Percentiles rank a stretch among this genome's conserved stretches.
phyloP scores from a whole-genome alignment of 1,284 basidiomycete species.

The Paramarasmius palmivorus region DNA sequence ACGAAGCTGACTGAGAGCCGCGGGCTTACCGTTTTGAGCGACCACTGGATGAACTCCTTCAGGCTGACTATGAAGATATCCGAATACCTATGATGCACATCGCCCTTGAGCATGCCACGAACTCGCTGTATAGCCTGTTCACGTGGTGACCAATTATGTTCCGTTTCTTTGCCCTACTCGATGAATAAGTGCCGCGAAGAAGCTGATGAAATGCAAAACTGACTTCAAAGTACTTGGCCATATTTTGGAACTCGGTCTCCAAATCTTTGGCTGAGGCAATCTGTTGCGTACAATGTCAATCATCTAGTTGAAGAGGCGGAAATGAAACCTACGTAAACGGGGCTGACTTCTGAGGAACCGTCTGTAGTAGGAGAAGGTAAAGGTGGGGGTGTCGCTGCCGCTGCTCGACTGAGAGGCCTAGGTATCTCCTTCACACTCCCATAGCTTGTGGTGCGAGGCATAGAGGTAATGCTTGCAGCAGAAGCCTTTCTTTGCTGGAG shows the following conservation, averaged over 20 bases:
- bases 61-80: slow-evolving; percentile 77
- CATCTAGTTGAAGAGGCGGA: neutral
- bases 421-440: slow-evolving; percentile 46
- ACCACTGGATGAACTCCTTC: slow-evolving; percentile 80
- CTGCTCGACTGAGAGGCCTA: slow-evolving; percentile 58
- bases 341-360: slow-evolving; percentile 47
- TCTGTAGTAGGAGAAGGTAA: slow-evolving; percentile 40
- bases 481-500: slow-evolving; percentile 54
- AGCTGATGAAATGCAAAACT: slow-evolving; percentile 16
- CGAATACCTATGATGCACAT: slow-evolving; percentile 71
- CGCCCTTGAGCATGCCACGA: slow-evolving; percentile 90
- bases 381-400: slow-evolving; percentile 44
- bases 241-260: slow-evolving; percentile 79
- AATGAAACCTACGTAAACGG: slow-evolving; percentile 66
- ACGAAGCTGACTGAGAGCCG: slow-evolving; percentile 9
- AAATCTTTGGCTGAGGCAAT: slow-evolving; percentile 85
- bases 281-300: slow-evolving; percentile 35
- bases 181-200: slow-evolving; percentile 13
- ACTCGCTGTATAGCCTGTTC: slow-evolving; percentile 82
- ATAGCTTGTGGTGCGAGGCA: slow-evolving; percentile 51
- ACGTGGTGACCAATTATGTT: slow-evolving; percentile 92
- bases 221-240: slow-evolving; percentile 83
- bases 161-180: slow-evolving; percentile 87
- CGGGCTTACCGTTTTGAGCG: slow-evolving; percentile 79
- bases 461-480: slow-evolving; percentile 30